phyloP scores from a whole-genome alignment of 352 stramenopile species.

The Phytophthora pseudosyringae region DNA sequence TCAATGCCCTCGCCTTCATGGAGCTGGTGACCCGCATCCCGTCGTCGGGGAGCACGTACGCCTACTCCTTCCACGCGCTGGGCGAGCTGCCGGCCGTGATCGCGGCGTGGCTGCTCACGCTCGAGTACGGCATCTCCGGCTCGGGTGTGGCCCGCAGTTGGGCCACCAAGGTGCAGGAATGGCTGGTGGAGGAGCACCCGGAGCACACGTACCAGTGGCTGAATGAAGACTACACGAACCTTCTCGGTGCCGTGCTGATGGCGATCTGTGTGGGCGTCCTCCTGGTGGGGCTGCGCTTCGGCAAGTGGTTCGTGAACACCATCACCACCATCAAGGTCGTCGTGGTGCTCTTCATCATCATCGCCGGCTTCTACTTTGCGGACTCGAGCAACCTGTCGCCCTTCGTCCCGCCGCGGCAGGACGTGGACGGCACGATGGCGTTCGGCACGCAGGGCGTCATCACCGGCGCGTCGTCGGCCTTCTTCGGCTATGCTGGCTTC shows the following conservation, averaged over 20 bases:
- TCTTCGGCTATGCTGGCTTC: constrained; percentile 95
- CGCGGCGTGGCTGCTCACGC: constrained; percentile 84
- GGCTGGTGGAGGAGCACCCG: constrained; percentile 56
- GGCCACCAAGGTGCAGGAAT: constrained; percentile 90
- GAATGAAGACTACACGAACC: constrained; percentile 69
- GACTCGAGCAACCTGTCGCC: constrained; percentile 84
- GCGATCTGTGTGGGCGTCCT: constrained; percentile 73
- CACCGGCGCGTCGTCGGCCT: constrained; percentile 81
- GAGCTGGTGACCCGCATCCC: constrained; percentile 90
- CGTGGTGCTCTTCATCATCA: constrained; percentile 93
- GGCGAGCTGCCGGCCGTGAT: constrained; percentile 93
- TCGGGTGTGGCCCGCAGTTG: constrained; percentile 92
- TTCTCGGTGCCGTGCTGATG: constrained; percentile 72
- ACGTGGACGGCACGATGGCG: constrained; percentile 26
- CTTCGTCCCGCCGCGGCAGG: constrained; percentile 68
- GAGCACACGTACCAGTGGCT: constrained; percentile 52
- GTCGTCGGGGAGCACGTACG: constrained; percentile 91
- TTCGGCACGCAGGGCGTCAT: constrained; percentile 75
- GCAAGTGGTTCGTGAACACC: constrained; percentile 90
- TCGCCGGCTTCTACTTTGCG: constrained; percentile 87
- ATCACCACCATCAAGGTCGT: constrained; percentile 83
- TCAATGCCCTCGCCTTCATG: constrained; percentile 90
- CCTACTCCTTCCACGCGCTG: constrained; percentile 92
- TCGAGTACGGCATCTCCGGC: constrained; percentile 93
- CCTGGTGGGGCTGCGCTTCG: constrained; percentile 84